These are phyloP conservation scores for Silene uniflora DNA, from an alignment of 148 eudicot genomes.

Conservation along the genomic window DNA sequence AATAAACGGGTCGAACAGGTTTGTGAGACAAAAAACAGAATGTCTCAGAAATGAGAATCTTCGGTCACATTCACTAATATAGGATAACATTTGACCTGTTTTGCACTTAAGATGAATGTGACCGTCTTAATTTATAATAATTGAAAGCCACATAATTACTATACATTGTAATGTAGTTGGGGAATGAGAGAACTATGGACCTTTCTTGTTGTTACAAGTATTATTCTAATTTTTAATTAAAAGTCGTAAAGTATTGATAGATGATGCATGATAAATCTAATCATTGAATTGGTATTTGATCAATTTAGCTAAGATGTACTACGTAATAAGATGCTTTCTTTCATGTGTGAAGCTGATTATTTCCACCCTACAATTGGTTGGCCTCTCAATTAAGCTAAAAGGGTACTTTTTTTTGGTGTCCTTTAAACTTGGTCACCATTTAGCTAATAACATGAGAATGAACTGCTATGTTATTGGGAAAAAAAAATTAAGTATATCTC, in stretches of 20 bases:
- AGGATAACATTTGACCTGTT: no score
- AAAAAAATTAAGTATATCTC: no score
- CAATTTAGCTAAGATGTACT: background rate
- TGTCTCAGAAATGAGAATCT: no score
- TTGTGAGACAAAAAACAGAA: no score
- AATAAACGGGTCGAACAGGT: no score
- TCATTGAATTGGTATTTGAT: slow-evolving; percentile 24
- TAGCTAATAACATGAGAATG: background rate
- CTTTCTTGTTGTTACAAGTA: slow-evolving; percentile 4
- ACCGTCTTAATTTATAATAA: background rate
- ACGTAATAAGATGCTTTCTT: background rate
- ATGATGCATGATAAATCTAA: slow-evolving; percentile 14
- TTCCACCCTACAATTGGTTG: background rate
- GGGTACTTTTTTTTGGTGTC: slow-evolving; percentile 6
- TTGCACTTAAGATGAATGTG: no score
- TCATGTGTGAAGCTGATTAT: slow-evolving; percentile 12
- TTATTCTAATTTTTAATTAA: slow-evolving; percentile 2
- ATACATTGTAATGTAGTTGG: slow-evolving; percentile 14
- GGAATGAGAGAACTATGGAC: background rate
- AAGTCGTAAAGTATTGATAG: slow-evolving; percentile 18
- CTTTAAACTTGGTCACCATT: background rate
- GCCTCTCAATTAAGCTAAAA: slow-evolving; percentile 16
- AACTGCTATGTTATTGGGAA: no score
- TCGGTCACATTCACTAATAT: no score
- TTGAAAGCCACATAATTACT: background rate